Base-by-base conservation (phyloP, 345 rosid genomes). In the Theobroma cacao region DNA sequence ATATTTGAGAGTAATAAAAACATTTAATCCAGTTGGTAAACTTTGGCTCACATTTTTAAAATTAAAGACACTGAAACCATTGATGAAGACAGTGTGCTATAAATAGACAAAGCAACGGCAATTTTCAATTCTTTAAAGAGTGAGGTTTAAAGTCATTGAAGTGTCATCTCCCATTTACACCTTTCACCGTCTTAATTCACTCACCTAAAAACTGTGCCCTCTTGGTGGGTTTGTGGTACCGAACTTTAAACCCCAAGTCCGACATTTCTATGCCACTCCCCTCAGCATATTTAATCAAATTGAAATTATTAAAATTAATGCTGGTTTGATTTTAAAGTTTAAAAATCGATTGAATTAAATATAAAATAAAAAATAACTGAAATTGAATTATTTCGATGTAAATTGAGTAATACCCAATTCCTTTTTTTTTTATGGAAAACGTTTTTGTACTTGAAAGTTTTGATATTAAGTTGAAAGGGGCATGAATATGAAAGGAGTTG, bases 121-220 rank as follows among this genome's bases (percentile, higher is more conserved):
- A n/a, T n/a, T n/a, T n/a, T n/a, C n/a, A n/a, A n/a, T n/a, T n/a
- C n/a, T n/a, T n/a, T n/a, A n/a, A n/a, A n/a, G n/a, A n/a, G n/a
- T n/a, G n/a, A 45, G 31, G 26, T 59, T 48, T 33, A 69, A 55
- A 28, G 50, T 26, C 52, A 60, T 79, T 60, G 74, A 81, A 18
- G 2, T 36, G 81, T 79, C 83, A 17, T 77, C 71, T 76, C 79
- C 84, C 43, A 64, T 43, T 60, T 40, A 70, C 73, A 45, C 59
- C 41, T 66, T 59, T 63, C 75, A 45, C 43, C 10, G 36, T 61
- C 64, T 64, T 30, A n/a, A 65, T 68, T 50, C 50, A 20, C 45
- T 43, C 76, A 36, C 75, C 76, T 26, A 34, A 11, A 14, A 52
- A 8, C 28, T 28, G 28, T 20, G 47, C 59, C 22, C 38, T 72